phyloP scores from a whole-genome alignment of 2,329 filamentous ascomycete genomes.

The Spiromastix sp. region DNA sequence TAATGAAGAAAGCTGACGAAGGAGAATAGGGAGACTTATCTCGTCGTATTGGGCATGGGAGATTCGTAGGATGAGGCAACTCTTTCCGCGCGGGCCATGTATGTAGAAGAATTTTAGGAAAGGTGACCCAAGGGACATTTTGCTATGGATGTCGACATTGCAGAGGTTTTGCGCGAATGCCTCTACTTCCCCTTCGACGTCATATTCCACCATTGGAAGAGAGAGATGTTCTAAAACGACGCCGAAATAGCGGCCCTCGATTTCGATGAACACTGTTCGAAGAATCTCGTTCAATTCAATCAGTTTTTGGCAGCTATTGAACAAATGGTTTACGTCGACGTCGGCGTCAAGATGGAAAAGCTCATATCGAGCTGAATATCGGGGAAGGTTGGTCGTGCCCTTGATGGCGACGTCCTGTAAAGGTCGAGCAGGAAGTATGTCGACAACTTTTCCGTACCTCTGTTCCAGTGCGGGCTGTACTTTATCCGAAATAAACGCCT shows the following conservation, averaged over 20 bases:
- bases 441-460: conserved; percentile 35
- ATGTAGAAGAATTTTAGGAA: conserved; percentile 47
- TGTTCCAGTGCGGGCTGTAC: conserved; percentile 39
- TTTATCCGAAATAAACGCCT: conserved; percentile 30
- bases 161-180: conserved; percentile 39
- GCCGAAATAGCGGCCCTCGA: conserved; percentile 33
- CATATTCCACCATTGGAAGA: conserved; percentile 32
- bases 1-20: conserved; percentile 44
- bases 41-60: conserved; percentile 56
- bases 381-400: conserved; percentile 46
- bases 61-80: conserved; percentile 45
- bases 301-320: conserved; percentile 32
- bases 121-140: conserved; percentile 43
- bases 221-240: conserved; percentile 43
- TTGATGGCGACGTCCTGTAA: conserved; percentile 48
- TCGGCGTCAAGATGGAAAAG: conserved; percentile 45
- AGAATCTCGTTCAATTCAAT: conserved; percentile 48
- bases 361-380: conserved; percentile 52
- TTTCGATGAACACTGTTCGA: conserved; percentile 46
- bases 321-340: conserved; percentile 38
- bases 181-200: conserved; percentile 36
- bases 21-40: conserved; percentile 47
- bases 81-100: conserved; percentile 17
- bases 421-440: conserved; percentile 45
- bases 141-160: conserved; percentile 39